These are phyloP conservation scores for Ogataea zsoltii DNA, from an alignment of 805 yeast genomes.

Conservation along the genomic window DNA sequence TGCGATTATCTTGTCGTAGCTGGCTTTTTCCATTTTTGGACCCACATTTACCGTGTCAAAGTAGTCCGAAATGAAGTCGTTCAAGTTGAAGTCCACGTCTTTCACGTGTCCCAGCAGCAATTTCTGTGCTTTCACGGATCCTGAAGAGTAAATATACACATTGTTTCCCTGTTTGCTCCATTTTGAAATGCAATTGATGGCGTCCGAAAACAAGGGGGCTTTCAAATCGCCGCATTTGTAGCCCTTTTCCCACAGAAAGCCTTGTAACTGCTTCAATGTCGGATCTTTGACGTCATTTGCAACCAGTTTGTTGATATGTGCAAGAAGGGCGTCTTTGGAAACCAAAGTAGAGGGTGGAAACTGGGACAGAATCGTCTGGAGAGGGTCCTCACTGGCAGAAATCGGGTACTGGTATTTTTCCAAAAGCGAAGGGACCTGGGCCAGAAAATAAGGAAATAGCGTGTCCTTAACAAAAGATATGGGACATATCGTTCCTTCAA, in stretches of 20 bases:
- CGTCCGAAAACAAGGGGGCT: constrained; percentile 79
- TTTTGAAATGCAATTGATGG: constrained; percentile 52
- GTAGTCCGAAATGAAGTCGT: constrained; percentile 57
- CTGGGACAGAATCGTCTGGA: constrained; percentile 37
- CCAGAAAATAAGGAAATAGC: constrained; percentile 73
- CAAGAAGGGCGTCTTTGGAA: constrained; percentile 36
- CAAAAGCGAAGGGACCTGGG: constrained; percentile 45
- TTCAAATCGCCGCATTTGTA: constrained; percentile 71
- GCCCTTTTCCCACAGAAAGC: constrained; percentile 79
- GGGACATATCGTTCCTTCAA: constrained; percentile 94
- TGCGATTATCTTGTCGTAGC: constrained; percentile 59
- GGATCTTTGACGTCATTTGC: constrained; percentile 74
- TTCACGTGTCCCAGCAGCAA: constrained; percentile 66
- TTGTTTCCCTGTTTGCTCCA: constrained; percentile 37
- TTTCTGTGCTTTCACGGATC: constrained; percentile 85
- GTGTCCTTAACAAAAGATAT: constrained; percentile 82
- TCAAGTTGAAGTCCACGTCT: constrained; percentile 47
- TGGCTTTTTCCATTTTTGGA: constrained; percentile 53
- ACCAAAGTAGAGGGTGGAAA: constrained; percentile 44
- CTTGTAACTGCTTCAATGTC: constrained; percentile 75
- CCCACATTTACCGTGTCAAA: constrained; percentile 89
- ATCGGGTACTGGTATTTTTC: constrained; percentile 37
- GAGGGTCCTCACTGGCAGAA: constrained; percentile 16
- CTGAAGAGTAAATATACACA: constrained; percentile 83
- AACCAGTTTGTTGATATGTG: constrained; percentile 60